These are phyloP conservation scores for Annulohypoxylon stygium DNA, from an alignment of 495 filamentous ascomycete species.

Conservation along the genomic window DNA sequence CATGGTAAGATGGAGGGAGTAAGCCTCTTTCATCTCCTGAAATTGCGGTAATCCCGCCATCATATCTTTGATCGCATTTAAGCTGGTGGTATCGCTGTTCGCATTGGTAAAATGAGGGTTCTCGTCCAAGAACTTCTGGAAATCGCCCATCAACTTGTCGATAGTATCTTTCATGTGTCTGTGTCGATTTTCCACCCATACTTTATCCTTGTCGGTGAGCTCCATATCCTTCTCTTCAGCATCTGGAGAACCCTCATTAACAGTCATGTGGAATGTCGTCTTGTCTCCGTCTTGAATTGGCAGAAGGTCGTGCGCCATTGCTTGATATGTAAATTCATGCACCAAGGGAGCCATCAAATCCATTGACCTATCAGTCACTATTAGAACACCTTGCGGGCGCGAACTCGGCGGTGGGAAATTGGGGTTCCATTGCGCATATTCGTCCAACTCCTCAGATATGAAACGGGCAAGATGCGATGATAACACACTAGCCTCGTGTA, in stretches of 20 bases:
- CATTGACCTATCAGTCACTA: slow-evolving; percentile 93
- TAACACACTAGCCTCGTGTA: slow-evolving; percentile 88
- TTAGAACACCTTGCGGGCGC: slow-evolving; percentile 83
- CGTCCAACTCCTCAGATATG: slow-evolving; percentile 89
- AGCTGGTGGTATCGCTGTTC: slow-evolving; percentile 73
- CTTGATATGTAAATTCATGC: slow-evolving; percentile 98
- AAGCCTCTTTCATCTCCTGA: slow-evolving; percentile 93
- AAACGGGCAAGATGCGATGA: slow-evolving; percentile 91
- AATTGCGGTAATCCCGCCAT: slow-evolving; percentile 93
- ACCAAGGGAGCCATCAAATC: slow-evolving; percentile 87
- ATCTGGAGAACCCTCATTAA: slow-evolving; percentile 76
- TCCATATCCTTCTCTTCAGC: slow-evolving; percentile 90
- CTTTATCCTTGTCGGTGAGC: slow-evolving; percentile 86
- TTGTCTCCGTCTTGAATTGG: slow-evolving; percentile 90
- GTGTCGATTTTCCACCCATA: slow-evolving; percentile 95
- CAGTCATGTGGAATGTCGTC: slow-evolving; percentile 81
- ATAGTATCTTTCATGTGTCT: slow-evolving; percentile 98
- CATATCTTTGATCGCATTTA: slow-evolving; percentile 98
- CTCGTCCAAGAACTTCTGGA: slow-evolving; percentile 87
- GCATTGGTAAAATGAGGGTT: slow-evolving; percentile 94
- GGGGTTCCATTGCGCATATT: slow-evolving; percentile 81
- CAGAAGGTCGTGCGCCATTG: slow-evolving; percentile 94
- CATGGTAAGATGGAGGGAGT: slow-evolving; percentile 95
- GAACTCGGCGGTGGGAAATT: slow-evolving; percentile 86
- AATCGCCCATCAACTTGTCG: slow-evolving; percentile 91